Evolutionary conservation across 2,329 filamentous ascomycete genomes (phyloP), one percentile per base, ranked within the genome.

Genomic region (Drechslera avenae): DNA sequence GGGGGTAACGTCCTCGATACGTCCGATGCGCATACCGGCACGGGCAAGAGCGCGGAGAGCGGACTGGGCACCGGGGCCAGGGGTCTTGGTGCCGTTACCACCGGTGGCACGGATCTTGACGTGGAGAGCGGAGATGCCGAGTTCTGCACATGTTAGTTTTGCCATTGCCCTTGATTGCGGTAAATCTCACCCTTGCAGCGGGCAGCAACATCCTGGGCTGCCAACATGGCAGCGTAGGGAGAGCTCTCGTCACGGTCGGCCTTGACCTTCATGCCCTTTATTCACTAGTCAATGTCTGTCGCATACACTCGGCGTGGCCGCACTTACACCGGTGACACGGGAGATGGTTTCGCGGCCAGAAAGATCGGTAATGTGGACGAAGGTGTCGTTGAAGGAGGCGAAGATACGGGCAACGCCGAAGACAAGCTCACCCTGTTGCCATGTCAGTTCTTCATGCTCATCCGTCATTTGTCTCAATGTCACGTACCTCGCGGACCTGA

Each of bases 71-170:
- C 94, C 95, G 75, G 94, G 94, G 76, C 94, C 94, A 75, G 94
- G 94, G 78, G 95, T 99, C 91, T 99, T 99, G 85, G 94, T 99
- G 76, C 93, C 91, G 86, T 97, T 99, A 92, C 92, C 91, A 85
- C 94, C 94, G 76, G 94, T 99, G 78, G 94, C 95, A 78, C 95
- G 88, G 85, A 99, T 99, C 91, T 99, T 99, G 86, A 99, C 95
- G 87, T 99, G 95, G 64, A 99, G 90, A 76, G 94, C 93, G 78
- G 91, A 97, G 76, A 94, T 92, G 68, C 86, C 86, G 71, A 92
- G 80, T 75, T 90, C 86, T 52, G 28, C 28, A 26, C 5, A n/a
- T 17, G 39, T 52, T 41, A 52, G 44, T 30, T 19, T 3, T 10
- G 30, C 7, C 12, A 19, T 14, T 17, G 17, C 21, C 21, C 21